A percentile compares a stretch with the other conserved stretches of the same genome.
These are phyloP conservation scores for Cenchrus fungigraminus DNA, from an alignment of 176 grass and related monocot genomes.

Conservation along the genomic window DNA sequence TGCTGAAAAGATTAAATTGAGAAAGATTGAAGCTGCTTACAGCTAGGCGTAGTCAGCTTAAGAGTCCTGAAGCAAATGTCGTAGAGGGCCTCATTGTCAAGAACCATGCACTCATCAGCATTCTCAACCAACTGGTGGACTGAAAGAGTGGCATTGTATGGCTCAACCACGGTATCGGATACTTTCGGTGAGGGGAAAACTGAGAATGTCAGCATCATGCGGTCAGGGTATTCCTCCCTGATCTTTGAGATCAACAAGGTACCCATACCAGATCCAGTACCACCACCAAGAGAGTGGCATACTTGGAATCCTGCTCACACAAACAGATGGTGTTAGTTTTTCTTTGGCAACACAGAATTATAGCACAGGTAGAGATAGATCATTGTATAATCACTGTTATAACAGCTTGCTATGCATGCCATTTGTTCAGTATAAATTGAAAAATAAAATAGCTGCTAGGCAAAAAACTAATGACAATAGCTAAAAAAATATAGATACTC, in stretches of 20 bases:
- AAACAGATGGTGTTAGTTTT: conserved; percentile 18
- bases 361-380: neutral
- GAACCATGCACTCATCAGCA: conserved; percentile 81
- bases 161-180: conserved; percentile 78
- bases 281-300: conserved; percentile 75
- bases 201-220: conserved; percentile 83
- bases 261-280: conserved; percentile 84
- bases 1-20: neutral
- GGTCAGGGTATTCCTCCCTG: conserved; percentile 81
- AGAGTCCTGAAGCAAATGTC: conserved; percentile 81
- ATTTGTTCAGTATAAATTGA: neutral
- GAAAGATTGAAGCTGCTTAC: conserved; percentile 38
- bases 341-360: neutral
- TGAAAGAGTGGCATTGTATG: conserved; percentile 77
- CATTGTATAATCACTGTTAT: neutral
- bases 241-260: conserved; percentile 82
- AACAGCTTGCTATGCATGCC: neutral
- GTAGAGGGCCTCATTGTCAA: conserved; percentile 75
- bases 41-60: conserved; percentile 71
- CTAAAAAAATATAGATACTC: neutral
- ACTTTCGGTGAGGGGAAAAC: conserved; percentile 76
- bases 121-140: conserved; percentile 84
- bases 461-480: neutral
- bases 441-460: neutral
- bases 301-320: conserved; percentile 65